phyloP scores from a whole-genome alignment of 2,329 filamentous ascomycete genomes.

The Fusarium euwallaceae region DNA sequence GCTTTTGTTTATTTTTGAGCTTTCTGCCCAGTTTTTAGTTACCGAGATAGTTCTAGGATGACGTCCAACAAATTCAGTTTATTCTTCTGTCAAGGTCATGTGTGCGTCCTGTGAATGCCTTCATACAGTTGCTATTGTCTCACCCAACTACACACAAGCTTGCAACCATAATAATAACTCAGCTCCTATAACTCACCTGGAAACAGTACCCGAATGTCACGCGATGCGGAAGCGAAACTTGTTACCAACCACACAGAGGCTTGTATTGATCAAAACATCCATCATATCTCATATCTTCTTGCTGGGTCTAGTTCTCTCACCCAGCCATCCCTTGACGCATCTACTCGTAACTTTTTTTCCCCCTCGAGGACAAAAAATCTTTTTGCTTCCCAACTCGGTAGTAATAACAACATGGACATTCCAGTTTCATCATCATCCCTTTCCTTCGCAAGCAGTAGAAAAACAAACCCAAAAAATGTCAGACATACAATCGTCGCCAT shows the following conservation, averaged over 20 bases:
- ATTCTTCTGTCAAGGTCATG: constrained; percentile 7
- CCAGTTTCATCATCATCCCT: constrained; percentile 35
- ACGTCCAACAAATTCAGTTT: constrained; percentile 9
- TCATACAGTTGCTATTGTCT: constrained; percentile 28
- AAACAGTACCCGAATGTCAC: not conserved
- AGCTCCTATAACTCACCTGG: not conserved
- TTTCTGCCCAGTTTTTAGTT: constrained; percentile 9
- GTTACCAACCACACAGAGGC: not conserved
- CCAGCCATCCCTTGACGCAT: constrained; percentile 6
- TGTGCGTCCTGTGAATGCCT: constrained; percentile 16
- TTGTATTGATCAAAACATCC: constrained; percentile 8
- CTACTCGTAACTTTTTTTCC: constrained; percentile 29
- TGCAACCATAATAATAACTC: not conserved
- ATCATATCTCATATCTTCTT: constrained; percentile 7
- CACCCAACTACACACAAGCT: constrained; percentile 2
- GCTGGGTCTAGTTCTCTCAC: constrained; percentile 10
- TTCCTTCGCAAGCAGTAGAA: not conserved
- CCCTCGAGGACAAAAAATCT: constrained; percentile 5
- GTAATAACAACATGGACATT: constrained; percentile 22
- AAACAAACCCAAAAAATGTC: not conserved
- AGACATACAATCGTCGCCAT: constrained; percentile 13
- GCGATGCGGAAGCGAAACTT: not conserved
- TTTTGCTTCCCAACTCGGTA: constrained; percentile 1
- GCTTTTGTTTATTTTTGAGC: constrained; percentile 24
- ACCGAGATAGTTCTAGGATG: constrained; percentile 16